Evolutionary conservation across 305 asterid genomes (phyloP).

Genomic region (Stenogyne calaminthoides): DNA sequence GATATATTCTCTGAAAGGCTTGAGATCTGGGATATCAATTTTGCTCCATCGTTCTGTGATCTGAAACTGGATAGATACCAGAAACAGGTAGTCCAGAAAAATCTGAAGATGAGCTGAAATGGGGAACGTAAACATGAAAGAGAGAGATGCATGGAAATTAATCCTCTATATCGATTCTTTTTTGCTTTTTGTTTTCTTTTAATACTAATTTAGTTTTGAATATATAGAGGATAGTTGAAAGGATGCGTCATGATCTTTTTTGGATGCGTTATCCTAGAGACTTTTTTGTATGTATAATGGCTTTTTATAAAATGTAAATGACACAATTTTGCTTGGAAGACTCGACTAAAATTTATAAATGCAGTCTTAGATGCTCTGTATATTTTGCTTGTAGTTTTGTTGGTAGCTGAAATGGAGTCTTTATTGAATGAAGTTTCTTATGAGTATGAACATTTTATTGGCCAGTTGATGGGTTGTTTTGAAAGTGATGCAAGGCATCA

Average conservation of each 20-base stretch:
- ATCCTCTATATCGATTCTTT: conserved; percentile 43
- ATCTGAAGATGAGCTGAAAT: conserved; percentile 33
- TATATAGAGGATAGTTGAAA: conserved; percentile 69
- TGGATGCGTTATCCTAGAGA: conserved; percentile 40
- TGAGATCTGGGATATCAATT: conserved; percentile 36
- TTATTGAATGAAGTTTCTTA: no score
- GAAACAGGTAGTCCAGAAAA: conserved; percentile 38
- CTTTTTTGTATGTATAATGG: conserved; percentile 61
- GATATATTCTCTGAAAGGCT: conserved; percentile 27
- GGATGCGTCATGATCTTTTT: conserved; percentile 43
- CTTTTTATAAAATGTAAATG: conserved; percentile 68
- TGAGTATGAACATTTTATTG: no score
- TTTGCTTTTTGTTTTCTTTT: conserved; percentile 33
- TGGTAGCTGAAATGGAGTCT: no score
- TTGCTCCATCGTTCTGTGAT: conserved; percentile 34
- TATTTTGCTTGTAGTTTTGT: not conserved
- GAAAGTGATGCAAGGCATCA: no score
- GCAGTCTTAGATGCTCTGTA: conserved; percentile 8
- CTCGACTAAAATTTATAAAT: conserved; percentile 31
- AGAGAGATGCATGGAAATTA: conserved; percentile 30
- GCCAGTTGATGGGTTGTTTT: no score
- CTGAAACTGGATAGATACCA: conserved; percentile 34
- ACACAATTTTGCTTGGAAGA: conserved; percentile 61
- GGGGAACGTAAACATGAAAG: conserved; percentile 25
- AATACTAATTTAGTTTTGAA: conserved; percentile 36